A percentile compares a stretch with the other conserved stretches of the same genome.
Evolutionary conservation across 768 basidiomycete species (phyloP).

Genomic region (Auriscalpium vulgare): DNA sequence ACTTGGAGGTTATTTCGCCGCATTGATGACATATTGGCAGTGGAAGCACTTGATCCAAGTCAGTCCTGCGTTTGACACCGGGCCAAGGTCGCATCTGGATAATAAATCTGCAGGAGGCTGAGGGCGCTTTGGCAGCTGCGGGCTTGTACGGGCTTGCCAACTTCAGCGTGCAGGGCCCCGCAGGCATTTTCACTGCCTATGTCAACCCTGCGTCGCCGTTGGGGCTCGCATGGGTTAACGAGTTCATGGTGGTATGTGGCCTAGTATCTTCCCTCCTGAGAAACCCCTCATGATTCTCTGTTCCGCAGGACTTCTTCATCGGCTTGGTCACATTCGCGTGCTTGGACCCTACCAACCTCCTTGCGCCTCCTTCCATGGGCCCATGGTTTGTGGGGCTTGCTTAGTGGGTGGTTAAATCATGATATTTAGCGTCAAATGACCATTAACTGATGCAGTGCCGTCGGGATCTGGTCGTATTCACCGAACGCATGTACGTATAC

Average conservation of each 20-base stretch:
- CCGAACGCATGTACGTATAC: constrained; percentile 11
- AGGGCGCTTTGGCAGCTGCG: constrained; percentile 20
- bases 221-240: constrained; percentile 27
- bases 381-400: constrained; percentile 15
- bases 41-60: constrained; percentile 6
- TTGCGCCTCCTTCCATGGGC: constrained; percentile 12
- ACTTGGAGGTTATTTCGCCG: constrained; percentile 22
- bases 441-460: constrained; percentile 1
- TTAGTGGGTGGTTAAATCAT: constrained; percentile 2
- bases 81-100: too few species aligned
- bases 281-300: not conserved
- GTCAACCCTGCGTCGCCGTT: constrained; percentile 24
- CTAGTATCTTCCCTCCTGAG: not conserved
- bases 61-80: not conserved
- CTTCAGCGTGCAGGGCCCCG: constrained; percentile 27
- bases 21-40: constrained; percentile 18
- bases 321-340: constrained; percentile 15
- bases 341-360: constrained; percentile 18
- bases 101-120: constrained; percentile 3
- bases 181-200: constrained; percentile 29
- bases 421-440: not conserved
- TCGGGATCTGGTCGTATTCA: constrained; percentile 15
- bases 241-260: constrained; percentile 27
- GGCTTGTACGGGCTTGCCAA: constrained; percentile 21
- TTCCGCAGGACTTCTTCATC: constrained; percentile 11